A percentile compares a stretch with the other conserved stretches of the same genome.
phyloP scores from a whole-genome alignment of 2,329 filamentous ascomycete genomes.

The Phialophora chinensis region DNA sequence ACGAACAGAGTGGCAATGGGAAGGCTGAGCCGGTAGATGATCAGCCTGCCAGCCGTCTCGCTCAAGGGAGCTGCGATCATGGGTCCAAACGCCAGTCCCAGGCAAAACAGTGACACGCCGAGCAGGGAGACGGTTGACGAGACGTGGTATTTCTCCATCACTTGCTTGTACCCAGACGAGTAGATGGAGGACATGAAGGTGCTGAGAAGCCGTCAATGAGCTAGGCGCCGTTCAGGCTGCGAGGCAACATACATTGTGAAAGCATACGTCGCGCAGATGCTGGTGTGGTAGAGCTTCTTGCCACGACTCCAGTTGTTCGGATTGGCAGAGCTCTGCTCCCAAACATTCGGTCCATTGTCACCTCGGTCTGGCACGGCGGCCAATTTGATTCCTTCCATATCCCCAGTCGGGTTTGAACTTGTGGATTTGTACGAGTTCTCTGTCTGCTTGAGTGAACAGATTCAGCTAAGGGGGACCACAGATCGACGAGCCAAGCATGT shows the following conservation, averaged over 20 bases:
- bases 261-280: conserved; percentile 13
- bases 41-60: conserved; percentile 70
- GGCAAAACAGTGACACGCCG: conserved; percentile 70
- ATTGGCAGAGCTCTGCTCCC: conserved; percentile 2
- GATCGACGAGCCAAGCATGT: background rate
- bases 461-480: background rate
- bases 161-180: conserved; percentile 55
- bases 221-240: background rate
- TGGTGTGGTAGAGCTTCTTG: conserved; percentile 17
- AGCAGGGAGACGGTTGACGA: conserved; percentile 52
- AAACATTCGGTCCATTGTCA: background rate
- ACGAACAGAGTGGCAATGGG: conserved; percentile 62
- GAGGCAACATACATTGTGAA: conserved; percentile 9
- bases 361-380: background rate
- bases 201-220: background rate
- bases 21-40: conserved; percentile 72
- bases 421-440: background rate
- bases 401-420: background rate
- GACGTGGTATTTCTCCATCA: conserved; percentile 52
- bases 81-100: conserved; percentile 74
- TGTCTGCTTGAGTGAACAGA: background rate
- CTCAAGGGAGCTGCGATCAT: conserved; percentile 74
- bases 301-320: conserved; percentile 12
- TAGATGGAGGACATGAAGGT: conserved; percentile 44
- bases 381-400: background rate